Base-by-base conservation (phyloP, 1,284 basidiomycete species). In the Phellopilus nigrolimitatus region DNA sequence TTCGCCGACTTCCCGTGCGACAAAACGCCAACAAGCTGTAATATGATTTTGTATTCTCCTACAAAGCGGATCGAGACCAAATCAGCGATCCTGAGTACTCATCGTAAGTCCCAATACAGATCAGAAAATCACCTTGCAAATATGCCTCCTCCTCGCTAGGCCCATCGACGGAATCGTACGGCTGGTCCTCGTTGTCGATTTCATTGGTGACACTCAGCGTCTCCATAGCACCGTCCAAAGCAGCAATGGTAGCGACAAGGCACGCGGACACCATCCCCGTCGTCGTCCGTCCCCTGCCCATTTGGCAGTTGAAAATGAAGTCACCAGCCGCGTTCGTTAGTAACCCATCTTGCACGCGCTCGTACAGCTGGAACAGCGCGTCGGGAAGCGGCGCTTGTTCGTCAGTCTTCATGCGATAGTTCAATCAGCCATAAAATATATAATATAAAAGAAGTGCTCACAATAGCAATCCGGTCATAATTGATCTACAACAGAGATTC, bases 11-110 rank as follows among this genome's bases (percentile, higher is more conserved):
- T 93, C 19, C 91, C 91, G 59, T 90, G 80, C 10, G 87, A 87
- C 15, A 97, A 76, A 3, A 97, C 88, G 12, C 90, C 88, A 42
- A 97, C 89, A 41, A 99, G 84, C 61, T 97, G 93, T 37, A 99
- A 70, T 54, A 99, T 97, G 2, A 86, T 91, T 70, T 97, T 97
- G 74, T 97, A 99, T 64, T 99, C 95, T 44, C 95, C 95, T 87
- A 57, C 7, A 49, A n/a, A 49, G 19, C 21, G 17, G 19, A 54
- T 43, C 19, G 6, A 10, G 7, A 34, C 3, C n/a, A 13, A 21
- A 13, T 43, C 15, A 43, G 41, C 41, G 30, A 27, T 2, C 41
- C 7, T n/a, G 10, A 12, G 19, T 24, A 7, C 17, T 4, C 8
- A 8, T 5, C 21, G 4, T 7, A 12, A 25, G 47, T 9, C 12